phyloP scores from a whole-genome alignment of 2,329 filamentous ascomycete genomes.

The Dothideomycetes sp. region DNA sequence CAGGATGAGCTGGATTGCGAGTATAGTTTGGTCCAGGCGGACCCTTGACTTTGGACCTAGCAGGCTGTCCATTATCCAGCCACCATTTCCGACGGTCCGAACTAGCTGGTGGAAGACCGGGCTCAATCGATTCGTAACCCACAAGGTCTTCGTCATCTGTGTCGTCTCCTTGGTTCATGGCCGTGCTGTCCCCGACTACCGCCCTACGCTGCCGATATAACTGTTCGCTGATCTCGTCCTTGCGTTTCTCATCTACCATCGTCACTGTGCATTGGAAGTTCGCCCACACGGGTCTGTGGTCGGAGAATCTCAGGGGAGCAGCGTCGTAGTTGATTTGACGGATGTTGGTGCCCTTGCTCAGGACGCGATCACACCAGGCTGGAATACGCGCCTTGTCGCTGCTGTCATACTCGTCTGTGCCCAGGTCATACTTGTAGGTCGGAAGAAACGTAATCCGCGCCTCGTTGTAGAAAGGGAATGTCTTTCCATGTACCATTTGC shows the following conservation, averaged over 20 bases:
- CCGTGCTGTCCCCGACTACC: slow-evolving; percentile 54
- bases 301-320: slow-evolving; percentile 77
- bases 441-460: slow-evolving; percentile 78
- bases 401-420: slow-evolving; percentile 79
- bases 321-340: slow-evolving; percentile 73
- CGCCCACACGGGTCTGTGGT: slow-evolving; percentile 91
- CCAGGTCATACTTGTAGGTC: slow-evolving; percentile 92
- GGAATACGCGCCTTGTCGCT: slow-evolving; percentile 93
- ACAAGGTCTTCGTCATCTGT: slow-evolving; percentile 69
- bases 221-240: slow-evolving; percentile 60
- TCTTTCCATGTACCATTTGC: slow-evolving; percentile 86
- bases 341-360: slow-evolving; percentile 75
- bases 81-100: slow-evolving; percentile 55
- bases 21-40: slow-evolving; percentile 53
- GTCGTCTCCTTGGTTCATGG: slow-evolving; percentile 46
- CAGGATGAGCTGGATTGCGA: slow-evolving; percentile 61
- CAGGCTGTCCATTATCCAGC: slow-evolving; percentile 57
- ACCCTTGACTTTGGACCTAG: slow-evolving; percentile 54
- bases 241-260: slow-evolving; percentile 63
- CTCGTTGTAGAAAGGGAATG: slow-evolving; percentile 88
- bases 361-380: slow-evolving; percentile 90
- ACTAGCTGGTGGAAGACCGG: slow-evolving; percentile 56
- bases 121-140: slow-evolving; percentile 72
- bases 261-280: slow-evolving; percentile 76
- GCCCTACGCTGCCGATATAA: slow-evolving; percentile 60